Evolutionary conservation across 2,329 filamentous ascomycete species (phyloP), one percentile per base, ranked within the genome.

Genomic region (Penicillium sp.): DNA sequence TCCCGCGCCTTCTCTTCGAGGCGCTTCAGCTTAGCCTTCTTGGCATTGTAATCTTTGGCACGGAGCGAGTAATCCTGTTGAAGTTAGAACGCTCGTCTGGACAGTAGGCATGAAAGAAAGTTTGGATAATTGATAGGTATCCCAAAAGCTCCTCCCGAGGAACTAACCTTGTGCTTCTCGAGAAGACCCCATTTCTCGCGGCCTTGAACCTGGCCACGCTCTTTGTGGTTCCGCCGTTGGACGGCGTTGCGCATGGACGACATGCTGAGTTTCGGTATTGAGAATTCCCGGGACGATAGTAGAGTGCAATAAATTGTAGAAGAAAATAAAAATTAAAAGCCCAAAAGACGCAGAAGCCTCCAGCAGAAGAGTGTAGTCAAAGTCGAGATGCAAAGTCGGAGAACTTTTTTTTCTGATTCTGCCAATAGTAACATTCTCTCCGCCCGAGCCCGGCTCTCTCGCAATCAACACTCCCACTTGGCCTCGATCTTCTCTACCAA

Each of bases 141-240:
- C 25, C 12, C 27, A 31, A 37, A 9, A n/a, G 23, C 7, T 52
- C 8, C 31, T 4, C 12, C 3, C 46, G 44, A 40, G 8, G 16
- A 46, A 59, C 51, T 27, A 68, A 87, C 87, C 79, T 97, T 97
- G 82, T 94, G 89, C 78, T 99, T 97, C 75, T 97, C 94, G 58
- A 97, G 86, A 23, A 97, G 83, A 61, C 94, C 94, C 76, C 91
- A 91, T 79, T 90, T 90, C 62, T 87, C 80, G 50, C 94, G 90
- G 70, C 92, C 89, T 60, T 85, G 75, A 39, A 92, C 89, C 74
- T 97, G 94, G 35, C 90, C 89, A 66, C 94, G 88, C 81, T 97
- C 94, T 65, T 87, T 85, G 76, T 97, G 93, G 64, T 91, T 88
- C 69, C 91, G 90, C 75, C 90, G 85, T 65, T 91, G 85, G 58